Conservation (phyloP, 2,329 filamentous ascomycete species). For the Davidsoniella australis region DNA sequence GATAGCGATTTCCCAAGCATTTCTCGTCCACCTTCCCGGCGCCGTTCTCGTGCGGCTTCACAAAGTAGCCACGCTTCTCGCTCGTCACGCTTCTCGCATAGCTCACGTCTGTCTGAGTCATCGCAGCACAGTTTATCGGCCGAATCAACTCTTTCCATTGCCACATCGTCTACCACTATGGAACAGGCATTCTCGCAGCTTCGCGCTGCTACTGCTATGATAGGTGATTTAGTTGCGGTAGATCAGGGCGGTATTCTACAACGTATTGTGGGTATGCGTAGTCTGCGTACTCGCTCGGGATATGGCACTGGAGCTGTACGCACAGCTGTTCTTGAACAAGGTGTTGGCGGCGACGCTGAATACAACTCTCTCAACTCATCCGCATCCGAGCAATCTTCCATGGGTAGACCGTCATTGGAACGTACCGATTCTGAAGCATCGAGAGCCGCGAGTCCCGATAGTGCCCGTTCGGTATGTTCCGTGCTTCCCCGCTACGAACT, state of each 20-base stretch:
- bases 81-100: neutral
- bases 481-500: slow-evolving; percentile 12
- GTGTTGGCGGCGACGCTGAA: neutral
- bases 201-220: slow-evolving; percentile 27
- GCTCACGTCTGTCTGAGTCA: neutral
- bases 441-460: slow-evolving; percentile 9
- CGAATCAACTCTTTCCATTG: neutral
- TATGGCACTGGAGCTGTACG: neutral
- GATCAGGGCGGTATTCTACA: slow-evolving; percentile 21
- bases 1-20: neutral
- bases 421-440: neutral
- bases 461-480: slow-evolving; percentile 9
- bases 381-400: too few relatives aligned
- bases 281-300: slow-evolving; percentile 1
- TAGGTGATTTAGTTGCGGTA: slow-evolving; percentile 28
- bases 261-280: slow-evolving; percentile 5
- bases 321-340: neutral
- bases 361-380: neutral
- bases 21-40: neutral
- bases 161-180: slow-evolving; percentile 22
- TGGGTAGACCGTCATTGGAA: neutral
- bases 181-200: slow-evolving; percentile 33
- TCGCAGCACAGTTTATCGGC: slow-evolving; percentile 5
- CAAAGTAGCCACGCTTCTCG: neutral
- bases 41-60: slow-evolving; percentile 7